phyloP scores from a whole-genome alignment of 2,329 filamentous ascomycete genomes.

The Orbilia blumenaviensis region DNA sequence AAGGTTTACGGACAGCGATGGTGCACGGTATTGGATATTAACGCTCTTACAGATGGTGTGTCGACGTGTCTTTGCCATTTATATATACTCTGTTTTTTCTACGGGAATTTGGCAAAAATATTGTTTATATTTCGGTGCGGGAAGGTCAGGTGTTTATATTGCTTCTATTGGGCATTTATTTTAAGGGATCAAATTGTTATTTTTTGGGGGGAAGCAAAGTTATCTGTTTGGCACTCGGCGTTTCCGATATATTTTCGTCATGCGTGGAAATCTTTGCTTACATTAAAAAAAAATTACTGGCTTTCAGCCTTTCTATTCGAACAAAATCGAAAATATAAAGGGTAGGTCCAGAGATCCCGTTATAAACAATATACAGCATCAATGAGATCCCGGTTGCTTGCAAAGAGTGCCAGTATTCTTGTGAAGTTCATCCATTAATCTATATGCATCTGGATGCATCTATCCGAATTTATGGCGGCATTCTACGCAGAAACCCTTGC shows the following conservation, averaged over 20 bases:
- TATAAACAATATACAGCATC: too few relatives aligned
- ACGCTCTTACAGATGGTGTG: neutral
- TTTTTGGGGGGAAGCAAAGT: neutral
- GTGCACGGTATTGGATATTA: conserved; percentile 44
- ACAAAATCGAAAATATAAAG: too few relatives aligned
- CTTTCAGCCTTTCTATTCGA: too few relatives aligned
- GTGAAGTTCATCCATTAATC: too few relatives aligned
- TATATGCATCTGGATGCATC: too few relatives aligned
- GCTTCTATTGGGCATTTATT: neutral
- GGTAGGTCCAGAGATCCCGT: too few relatives aligned
- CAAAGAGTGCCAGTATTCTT: too few relatives aligned
- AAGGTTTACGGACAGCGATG: conserved; percentile 25
- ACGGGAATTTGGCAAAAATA: neutral
- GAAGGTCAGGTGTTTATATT: neutral
- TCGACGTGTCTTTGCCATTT: too few relatives aligned
- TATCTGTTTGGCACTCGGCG: neutral
- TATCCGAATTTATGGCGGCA: too few relatives aligned
- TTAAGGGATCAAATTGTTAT: neutral
- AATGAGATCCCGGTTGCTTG: too few relatives aligned
- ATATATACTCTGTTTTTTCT: neutral
- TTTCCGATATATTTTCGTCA: neutral
- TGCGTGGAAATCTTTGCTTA: neutral
- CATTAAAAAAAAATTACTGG: too few relatives aligned
- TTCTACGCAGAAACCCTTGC: too few relatives aligned
- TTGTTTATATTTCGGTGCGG: neutral